These are phyloP conservation scores for Starmerella scarabaei DNA, from an alignment of 805 yeast genomes.

Conservation along the genomic window DNA sequence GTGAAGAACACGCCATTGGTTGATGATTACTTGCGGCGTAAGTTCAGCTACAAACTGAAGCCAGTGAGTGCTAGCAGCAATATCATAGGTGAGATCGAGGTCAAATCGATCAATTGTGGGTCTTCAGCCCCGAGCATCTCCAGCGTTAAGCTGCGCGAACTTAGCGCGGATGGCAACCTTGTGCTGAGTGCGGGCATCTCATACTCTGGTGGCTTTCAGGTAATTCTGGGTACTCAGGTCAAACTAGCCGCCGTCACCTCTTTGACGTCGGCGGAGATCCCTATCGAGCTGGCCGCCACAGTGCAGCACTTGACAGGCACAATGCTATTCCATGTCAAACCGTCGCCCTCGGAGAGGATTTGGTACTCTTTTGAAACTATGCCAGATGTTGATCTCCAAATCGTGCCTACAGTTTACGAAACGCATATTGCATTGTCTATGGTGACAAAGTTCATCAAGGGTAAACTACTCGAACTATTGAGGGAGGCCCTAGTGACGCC, in stretches of 20 bases:
- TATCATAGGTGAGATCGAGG: conserved; percentile 68
- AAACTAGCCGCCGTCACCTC: conserved; percentile 62
- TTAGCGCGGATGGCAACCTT: conserved; percentile 71
- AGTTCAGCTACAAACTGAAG: conserved; percentile 56
- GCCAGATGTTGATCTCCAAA: conserved; percentile 60
- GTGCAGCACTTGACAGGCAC: conserved; percentile 63
- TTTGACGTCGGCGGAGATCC: conserved; percentile 61
- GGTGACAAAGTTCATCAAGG: conserved; percentile 68
- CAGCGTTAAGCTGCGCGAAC: conserved; percentile 50
- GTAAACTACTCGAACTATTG: conserved; percentile 64
- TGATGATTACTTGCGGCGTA: conserved; percentile 42
- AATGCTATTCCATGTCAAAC: conserved; percentile 53
- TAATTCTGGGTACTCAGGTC: conserved; percentile 70
- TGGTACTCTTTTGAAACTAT: conserved; percentile 81
- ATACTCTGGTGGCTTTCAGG: conserved; percentile 63
- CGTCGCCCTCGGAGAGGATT: conserved; percentile 79
- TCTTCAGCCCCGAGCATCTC: conserved; percentile 68
- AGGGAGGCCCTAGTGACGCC: conserved; percentile 74
- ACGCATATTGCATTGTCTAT: conserved; percentile 65
- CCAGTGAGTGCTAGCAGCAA: conserved; percentile 64
- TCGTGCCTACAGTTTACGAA: conserved; percentile 86
- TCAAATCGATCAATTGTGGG: conserved; percentile 63
- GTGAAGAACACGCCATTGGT: conserved; percentile 59
- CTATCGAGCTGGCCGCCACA: conserved; percentile 56
- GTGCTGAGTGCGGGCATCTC: conserved; percentile 46